Evolutionary conservation across 2,329 filamentous ascomycete genomes (phyloP).

Genomic region (Beauveria pseudobassiana): DNA sequence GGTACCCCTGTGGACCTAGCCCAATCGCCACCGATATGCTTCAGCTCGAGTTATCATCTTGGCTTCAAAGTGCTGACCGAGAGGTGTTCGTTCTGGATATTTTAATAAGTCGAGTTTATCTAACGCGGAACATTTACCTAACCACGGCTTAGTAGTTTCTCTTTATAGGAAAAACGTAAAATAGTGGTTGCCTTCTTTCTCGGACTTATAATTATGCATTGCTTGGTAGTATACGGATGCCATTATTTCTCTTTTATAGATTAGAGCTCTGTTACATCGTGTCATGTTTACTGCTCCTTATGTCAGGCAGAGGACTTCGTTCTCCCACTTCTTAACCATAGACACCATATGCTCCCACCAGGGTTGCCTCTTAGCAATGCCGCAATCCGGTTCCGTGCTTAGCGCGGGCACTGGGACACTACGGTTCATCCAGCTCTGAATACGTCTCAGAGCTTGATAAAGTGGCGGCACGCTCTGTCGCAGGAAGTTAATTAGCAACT

Average conservation of each 20-base stretch:
- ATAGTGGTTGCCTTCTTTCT: neutral
- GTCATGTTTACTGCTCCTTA: constrained; percentile 15
- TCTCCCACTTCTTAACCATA: constrained; percentile 22
- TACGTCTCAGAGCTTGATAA: constrained; percentile 24
- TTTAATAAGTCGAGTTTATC: neutral
- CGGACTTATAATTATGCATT: neutral
- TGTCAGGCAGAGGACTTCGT: constrained; percentile 31
- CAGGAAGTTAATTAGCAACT: constrained; percentile 12
- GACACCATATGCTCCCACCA: constrained; percentile 35
- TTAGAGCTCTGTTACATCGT: neutral
- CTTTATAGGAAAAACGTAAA: neutral
- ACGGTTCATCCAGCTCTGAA: constrained; percentile 28
- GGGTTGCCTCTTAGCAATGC: constrained; percentile 23
- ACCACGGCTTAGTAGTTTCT: neutral
- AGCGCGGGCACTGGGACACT: constrained; percentile 18
- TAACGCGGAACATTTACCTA: neutral
- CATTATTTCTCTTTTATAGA: neutral
- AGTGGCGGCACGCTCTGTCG: constrained; percentile 33
- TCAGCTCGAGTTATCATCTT: neutral
- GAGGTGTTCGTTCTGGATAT: neutral
- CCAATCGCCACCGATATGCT: neutral
- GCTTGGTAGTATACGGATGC: neutral
- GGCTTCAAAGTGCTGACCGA: neutral
- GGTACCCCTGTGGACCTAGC: neutral
- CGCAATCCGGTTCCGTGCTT: constrained; percentile 14